Base-by-base conservation (phyloP, 805 yeast genomes). In the Ogataea ramenticola region DNA sequence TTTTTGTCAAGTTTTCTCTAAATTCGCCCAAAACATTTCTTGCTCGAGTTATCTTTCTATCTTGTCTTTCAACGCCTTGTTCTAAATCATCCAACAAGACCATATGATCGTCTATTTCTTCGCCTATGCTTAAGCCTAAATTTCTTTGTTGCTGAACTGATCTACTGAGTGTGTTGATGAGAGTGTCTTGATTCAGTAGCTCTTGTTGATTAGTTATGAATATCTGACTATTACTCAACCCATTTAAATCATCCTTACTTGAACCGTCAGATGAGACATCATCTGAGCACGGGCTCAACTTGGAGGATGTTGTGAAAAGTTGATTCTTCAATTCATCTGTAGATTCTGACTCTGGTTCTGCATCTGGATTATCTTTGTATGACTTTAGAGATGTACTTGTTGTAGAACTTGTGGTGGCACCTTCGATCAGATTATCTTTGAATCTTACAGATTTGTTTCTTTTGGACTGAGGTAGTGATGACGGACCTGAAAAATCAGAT, bases 1-100 rank as follows among this genome's bases (percentile, higher is more conserved):
- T 72, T 44, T 72, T 74, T 39, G 64, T 66, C 15, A 76, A 63
- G 26, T 64, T 66, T 16, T 59, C 59, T 31, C 65, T 65, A 42
- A 74, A 73, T 26, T 56, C 57, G 7, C 54, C 58, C 40, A 77
- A 51, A 44, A 70, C 62, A 31, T 56, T 56, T 35, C 62, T 61
- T 0, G 80, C 80, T 29, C 69, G 56, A 3, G 55, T 50, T 14
- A 77, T 52, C 32, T 68, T 64, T 31, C 64, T 53, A 22, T 69
- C 71, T n/a, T 72, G 64, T 29, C 59, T 50, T 40, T 69, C 72
- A 17, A 77, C 57, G 35, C 72, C 71, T 21, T 57, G 55, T 48
- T 78, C 83, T 33, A 77, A 53, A 50, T 77, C 82, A 29, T 68
- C 67, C 24, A 77, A 51, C 15, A 77, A 48, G 21, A 69, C 70